Conservation (phyloP, 331 rosid species). For the Malus hybrid region DNA sequence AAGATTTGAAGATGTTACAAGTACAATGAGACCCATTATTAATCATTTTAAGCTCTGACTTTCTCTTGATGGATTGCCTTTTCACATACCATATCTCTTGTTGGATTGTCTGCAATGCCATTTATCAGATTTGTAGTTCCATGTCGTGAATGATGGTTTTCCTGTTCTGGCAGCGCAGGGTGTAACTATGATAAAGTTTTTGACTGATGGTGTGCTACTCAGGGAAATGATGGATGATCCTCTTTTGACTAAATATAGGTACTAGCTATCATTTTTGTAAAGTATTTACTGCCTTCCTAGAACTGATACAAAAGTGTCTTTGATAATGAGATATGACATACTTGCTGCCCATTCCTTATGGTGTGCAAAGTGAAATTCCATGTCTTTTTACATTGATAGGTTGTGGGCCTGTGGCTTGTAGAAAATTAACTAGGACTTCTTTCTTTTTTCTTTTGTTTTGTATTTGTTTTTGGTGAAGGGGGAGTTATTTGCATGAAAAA, state of each 20-base stretch:
- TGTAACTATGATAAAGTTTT: slow-evolving; percentile 68
- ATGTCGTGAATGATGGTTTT: slow-evolving; percentile 18
- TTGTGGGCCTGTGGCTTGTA: neutral
- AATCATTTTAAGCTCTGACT: neutral
- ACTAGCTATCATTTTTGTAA: neutral
- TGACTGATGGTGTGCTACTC: slow-evolving; percentile 82
- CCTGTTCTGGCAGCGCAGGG: slow-evolving; percentile 73
- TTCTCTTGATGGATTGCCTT: neutral
- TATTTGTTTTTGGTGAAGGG: too few species aligned
- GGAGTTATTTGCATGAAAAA: neutral
- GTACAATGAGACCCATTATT: slow-evolving; percentile 38
- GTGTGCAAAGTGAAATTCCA: neutral
- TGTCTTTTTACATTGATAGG: neutral
- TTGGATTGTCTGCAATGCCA: neutral
- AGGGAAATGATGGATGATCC: slow-evolving; percentile 99
- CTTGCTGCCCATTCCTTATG: neutral
- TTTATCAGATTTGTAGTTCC: neutral
- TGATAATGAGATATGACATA: neutral
- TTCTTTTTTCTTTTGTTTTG: neutral
- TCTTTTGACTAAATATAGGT: slow-evolving; percentile 95
- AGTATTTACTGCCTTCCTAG: neutral
- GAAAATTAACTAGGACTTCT: neutral
- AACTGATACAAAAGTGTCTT: neutral
- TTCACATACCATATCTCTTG: neutral
- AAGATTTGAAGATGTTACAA: slow-evolving; percentile 85